Evolutionary conservation across 2,329 filamentous ascomycete species (phyloP), one percentile per base, ranked within the genome.

Genomic region (Laburnicola sp.): DNA sequence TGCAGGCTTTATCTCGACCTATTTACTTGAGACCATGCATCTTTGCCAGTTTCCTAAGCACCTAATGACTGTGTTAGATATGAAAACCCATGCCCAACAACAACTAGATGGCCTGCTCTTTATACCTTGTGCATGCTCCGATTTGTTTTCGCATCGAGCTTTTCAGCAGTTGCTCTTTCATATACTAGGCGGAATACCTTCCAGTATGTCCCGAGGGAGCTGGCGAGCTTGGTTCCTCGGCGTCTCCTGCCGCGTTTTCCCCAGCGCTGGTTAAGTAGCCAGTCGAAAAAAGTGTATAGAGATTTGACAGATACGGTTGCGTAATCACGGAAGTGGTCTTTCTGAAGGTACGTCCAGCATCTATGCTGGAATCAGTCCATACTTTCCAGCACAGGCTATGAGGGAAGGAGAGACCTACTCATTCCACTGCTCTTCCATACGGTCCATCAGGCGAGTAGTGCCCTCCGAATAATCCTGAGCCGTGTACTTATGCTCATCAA

Each of bases 391-490:
- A 23, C 37, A 44, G 11, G 45, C 48, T 50, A 38, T 6, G 42
- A 51, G 4, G 23, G 27, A 27, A 41, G 28, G 41, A 46, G 42
- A 38, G 36, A 56, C 42, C 11, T 60, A 64, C 60, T 56, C n/a
- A 45, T 57, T 52, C 54, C 34, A 64, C 50, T 58, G 35, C 38
- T 54, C 53, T 57, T 65, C 47, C n/a, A 62, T 58, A 46, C 28
- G 28, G 53, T 62, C 43, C 3, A 62, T 32, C 9, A 59, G 50
- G 40, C 41, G 38, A 50, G 54, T n/a, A n/a, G n/a, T n/a, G n/a
- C n/a, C n/a, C n/a, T n/a, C n/a, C n/a, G n/a, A n/a, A n/a, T n/a
- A n/a, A n/a, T n/a, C n/a, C n/a, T n/a, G n/a, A n/a, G n/a, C n/a
- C n/a, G n/a, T n/a, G n/a, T n/a, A n/a, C n/a, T n/a, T n/a, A n/a